phyloP scores from a whole-genome alignment of 1,284 basidiomycete species.

The Leucoagaricus sp. region DNA sequence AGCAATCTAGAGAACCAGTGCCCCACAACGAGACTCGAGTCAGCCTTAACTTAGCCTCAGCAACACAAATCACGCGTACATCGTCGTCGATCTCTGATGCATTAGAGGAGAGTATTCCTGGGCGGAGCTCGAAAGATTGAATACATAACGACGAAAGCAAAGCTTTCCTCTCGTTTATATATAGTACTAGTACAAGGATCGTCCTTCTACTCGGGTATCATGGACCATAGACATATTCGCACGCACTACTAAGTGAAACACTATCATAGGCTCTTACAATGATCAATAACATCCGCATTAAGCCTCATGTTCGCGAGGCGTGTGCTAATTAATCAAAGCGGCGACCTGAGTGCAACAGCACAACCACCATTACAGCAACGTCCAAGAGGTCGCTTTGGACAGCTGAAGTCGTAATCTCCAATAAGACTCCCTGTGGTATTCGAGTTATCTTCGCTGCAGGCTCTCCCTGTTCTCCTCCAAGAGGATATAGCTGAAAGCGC shows the following conservation, averaged over 20 bases:
- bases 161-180: not conserved
- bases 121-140: not conserved
- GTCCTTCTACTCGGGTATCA: not conserved
- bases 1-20: not conserved
- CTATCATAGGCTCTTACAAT: not conserved
- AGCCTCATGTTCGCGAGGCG: no score
- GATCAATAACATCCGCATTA: not conserved
- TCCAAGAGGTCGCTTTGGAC: slow-evolving; percentile 21
- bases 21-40: no score
- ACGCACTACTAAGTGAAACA: not conserved
- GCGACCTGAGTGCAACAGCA: slow-evolving; percentile 21
- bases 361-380: slow-evolving; percentile 20
- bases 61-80: not conserved
- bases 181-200: not conserved
- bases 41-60: not conserved
- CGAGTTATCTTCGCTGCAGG: slow-evolving; percentile 25
- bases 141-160: no score
- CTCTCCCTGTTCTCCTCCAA: slow-evolving; percentile 21
- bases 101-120: not conserved
- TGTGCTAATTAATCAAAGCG: slow-evolving; percentile 15
- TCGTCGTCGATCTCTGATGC: not conserved
- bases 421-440: slow-evolving; percentile 13
- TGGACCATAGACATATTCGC: not conserved
- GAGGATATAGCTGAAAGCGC: slow-evolving; percentile 22
- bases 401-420: slow-evolving; percentile 21